A percentile compares a stretch with the other conserved stretches of the same genome.
These are phyloP conservation scores for Orbilia javanica DNA, from an alignment of 2,329 filamentous ascomycete species.

Conservation along the genomic window DNA sequence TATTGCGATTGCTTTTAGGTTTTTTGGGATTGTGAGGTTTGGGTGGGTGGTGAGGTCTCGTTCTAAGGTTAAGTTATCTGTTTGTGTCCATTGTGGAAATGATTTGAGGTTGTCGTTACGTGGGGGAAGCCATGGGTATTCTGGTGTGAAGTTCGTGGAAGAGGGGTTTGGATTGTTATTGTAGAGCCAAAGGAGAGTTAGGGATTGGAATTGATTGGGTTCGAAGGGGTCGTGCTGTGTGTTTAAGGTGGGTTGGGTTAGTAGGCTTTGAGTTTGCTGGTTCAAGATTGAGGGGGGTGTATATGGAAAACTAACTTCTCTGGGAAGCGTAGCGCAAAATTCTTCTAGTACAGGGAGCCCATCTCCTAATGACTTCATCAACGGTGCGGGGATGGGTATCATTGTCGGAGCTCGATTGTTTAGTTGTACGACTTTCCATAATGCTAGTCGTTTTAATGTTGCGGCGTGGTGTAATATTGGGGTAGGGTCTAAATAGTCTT, in stretches of 20 bases:
- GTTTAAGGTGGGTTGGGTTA: too few relatives aligned
- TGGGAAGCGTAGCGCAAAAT: conserved; percentile 18
- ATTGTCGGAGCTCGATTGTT: not conserved
- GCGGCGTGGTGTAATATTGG: conserved; percentile 32
- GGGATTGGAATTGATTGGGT: not conserved
- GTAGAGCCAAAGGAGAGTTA: conserved; percentile 26
- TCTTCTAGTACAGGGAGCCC: conserved; percentile 8
- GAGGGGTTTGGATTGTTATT: not conserved
- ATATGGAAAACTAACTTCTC: not conserved
- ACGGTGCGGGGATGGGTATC: not conserved
- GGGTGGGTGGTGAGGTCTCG: not conserved
- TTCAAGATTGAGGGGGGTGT: too few relatives aligned
- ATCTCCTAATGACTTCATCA: conserved; percentile 13
- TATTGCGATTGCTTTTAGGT: conserved; percentile 16
- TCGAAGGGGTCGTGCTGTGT: conserved; percentile 37
- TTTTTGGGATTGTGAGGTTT: not conserved
- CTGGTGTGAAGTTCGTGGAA: not conserved
- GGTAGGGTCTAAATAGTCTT: not conserved
- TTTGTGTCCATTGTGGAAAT: not conserved
- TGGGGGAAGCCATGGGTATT: conserved; percentile 34
- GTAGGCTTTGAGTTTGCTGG: too few relatives aligned
- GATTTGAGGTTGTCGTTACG: not conserved
- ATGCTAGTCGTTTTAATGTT: conserved; percentile 9
- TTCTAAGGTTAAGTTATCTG: not conserved
- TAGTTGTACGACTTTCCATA: not conserved